phyloP scores from a whole-genome alignment of 768 basidiomycete genomes.

The Amanita pseudoporphyria region DNA sequence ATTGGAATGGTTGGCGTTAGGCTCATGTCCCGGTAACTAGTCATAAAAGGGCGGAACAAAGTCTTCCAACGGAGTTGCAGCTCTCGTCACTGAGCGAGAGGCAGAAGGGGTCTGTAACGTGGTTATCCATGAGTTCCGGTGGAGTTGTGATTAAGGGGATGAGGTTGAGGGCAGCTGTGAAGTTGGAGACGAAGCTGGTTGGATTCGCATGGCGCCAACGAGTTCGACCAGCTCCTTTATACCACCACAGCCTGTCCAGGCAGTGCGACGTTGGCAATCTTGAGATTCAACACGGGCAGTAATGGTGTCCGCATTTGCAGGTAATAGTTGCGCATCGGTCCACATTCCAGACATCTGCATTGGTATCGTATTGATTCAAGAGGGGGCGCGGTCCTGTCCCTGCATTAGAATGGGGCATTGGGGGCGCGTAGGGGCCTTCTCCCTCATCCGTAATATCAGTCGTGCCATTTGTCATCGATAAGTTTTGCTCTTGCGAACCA shows the following conservation, averaged over 20 bases:
- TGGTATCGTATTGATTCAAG: too few relatives aligned
- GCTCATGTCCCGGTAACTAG: background rate
- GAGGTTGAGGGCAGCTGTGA: background rate
- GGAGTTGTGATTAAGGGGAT: background rate
- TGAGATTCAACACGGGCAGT: background rate
- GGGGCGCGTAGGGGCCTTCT: too few relatives aligned
- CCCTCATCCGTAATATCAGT: too few relatives aligned
- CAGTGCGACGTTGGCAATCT: too few relatives aligned
- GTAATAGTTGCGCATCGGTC: background rate
- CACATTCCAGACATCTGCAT: too few relatives aligned
- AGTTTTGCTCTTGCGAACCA: too few relatives aligned
- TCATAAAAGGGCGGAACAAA: background rate
- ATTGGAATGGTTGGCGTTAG: background rate
- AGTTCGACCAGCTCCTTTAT: background rate
- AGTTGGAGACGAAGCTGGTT: background rate
- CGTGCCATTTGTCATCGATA: too few relatives aligned
- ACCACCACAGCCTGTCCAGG: background rate
- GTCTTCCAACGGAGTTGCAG: background rate
- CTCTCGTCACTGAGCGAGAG: too few relatives aligned
- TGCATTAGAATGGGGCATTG: too few relatives aligned
- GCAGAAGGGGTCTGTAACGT: background rate
- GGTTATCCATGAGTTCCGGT: background rate
- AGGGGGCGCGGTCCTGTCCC: too few relatives aligned
- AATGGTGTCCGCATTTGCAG: background rate
- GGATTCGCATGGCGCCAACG: background rate